Percentiles rank a stretch among this genome's conserved stretches.
phyloP scores from a whole-genome alignment of 176 grass and related monocot genomes.

The Themeda triandra region DNA sequence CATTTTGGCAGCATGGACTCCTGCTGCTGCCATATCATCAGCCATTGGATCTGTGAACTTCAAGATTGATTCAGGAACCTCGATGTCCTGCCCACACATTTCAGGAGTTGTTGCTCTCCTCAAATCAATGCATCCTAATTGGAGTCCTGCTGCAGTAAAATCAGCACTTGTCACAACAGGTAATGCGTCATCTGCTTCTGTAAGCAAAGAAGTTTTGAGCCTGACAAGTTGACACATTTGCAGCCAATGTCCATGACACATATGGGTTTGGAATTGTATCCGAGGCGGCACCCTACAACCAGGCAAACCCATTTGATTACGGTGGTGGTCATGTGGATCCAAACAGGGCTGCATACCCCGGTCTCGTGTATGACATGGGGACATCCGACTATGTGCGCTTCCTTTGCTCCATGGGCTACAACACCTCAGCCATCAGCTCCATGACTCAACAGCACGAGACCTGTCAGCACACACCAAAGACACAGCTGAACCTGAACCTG shows the following conservation, averaged over 20 bases:
- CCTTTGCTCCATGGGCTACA: conserved; percentile 91
- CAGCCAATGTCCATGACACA: conserved; percentile 56
- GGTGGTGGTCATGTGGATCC: conserved; percentile 92
- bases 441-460: conserved; percentile 46
- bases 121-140: conserved; percentile 81
- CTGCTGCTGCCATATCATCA: conserved; percentile 54
- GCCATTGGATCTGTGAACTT: conserved; percentile 56
- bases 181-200: conserved; percentile 6
- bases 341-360: conserved; percentile 67
- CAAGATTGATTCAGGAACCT: conserved; percentile 93
- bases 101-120: conserved; percentile 74
- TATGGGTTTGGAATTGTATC: conserved; percentile 70
- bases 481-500: conserved; percentile 68
- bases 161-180: conserved; percentile 92
- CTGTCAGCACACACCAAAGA: conserved; percentile 44
- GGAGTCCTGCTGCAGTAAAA: conserved; percentile 91
- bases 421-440: conserved; percentile 60
- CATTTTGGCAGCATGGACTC: conserved; percentile 93
- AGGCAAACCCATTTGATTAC: conserved; percentile 77
- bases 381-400: conserved; percentile 64
- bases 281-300: conserved; percentile 70
- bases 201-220: not conserved
- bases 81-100: conserved; percentile 92
- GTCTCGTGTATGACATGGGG: conserved; percentile 79
- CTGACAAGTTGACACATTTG: conserved; percentile 9